Base-by-base conservation (phyloP, 257 asterid genomes). In the Fraxinus anomala region DNA sequence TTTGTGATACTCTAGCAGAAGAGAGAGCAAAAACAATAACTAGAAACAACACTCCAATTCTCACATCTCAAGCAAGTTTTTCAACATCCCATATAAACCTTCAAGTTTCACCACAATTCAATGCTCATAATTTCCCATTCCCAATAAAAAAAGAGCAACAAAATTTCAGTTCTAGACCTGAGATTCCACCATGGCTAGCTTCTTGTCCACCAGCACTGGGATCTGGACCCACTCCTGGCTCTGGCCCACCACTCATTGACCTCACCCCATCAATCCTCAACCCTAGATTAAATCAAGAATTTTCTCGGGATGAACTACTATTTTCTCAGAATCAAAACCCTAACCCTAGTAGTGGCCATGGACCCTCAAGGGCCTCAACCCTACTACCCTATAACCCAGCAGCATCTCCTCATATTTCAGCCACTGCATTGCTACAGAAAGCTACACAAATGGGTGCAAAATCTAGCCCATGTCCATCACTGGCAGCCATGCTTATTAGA, bases 341-440 rank as follows among this genome's bases (percentile, higher is more conserved):
- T 86, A 92, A 84, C 83, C 88, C 89, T 82, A 85, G 73, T 73
- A 85, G 70, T 28, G 40, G 68, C 81, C 49, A 79, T 51, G 92
- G 86, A 13, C 87, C 14, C 44, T 39, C 44, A 40, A 11, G 16
- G 16, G 3, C 89, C 87, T 21, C 89, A 49, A 44, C 68, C 82
- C 61, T 81, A 68, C 72, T 70, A 69, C 76, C 82, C 85, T 67
- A 47, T 80, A 49, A 49, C 80, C 72, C 69, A 17, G 83, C 82
- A 51, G 80, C 84, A 24, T 87, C 91, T 5, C 89, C 96, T 4
- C 93, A 89, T 87, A 85, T 91, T 49, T 92, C 99, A 72, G 99
- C 97, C 73, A 94, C 99, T 23, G 97, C 99, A 67, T 76, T 94
- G 89, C 86, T 94, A 81, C 98, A 94, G 89, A 92, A 89, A 77